Percentiles rank a stretch among this genome's conserved stretches.
These are phyloP conservation scores for Leccinum subtestaceum DNA, from an alignment of 768 basidiomycete genomes.

Conservation along the genomic window DNA sequence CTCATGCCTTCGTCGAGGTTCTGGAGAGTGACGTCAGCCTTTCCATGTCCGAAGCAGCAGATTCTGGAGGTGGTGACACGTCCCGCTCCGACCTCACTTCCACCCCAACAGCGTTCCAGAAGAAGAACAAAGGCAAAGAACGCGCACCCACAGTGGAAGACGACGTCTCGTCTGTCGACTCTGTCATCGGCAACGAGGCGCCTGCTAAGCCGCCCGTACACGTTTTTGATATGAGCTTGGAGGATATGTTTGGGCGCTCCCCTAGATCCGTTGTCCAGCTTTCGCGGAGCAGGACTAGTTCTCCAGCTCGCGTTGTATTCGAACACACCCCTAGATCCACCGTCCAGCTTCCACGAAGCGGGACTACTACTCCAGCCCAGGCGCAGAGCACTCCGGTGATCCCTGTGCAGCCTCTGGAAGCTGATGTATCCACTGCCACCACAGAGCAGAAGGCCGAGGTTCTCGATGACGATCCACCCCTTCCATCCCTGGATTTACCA, in stretches of 20 bases:
- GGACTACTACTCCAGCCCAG: constrained; percentile 32
- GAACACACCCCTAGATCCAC: constrained; percentile 1
- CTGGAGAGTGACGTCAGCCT: constrained; percentile 42
- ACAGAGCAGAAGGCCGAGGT: constrained; percentile 13
- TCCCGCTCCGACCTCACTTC: constrained; percentile 26
- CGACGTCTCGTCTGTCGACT: constrained; percentile 40
- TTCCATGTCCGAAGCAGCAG: constrained; percentile 31
- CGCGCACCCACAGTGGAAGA: constrained; percentile 30
- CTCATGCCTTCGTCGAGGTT: constrained; percentile 66
- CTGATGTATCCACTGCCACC: constrained; percentile 6
- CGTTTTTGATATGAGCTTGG: constrained; percentile 43
- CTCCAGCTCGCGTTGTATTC: constrained; percentile 26
- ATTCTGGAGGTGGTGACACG: constrained; percentile 34
- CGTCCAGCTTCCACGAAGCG: constrained; percentile 15
- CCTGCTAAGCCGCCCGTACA: constrained; percentile 61
- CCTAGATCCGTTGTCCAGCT: constrained; percentile 14
- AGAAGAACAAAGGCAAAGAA: constrained; percentile 51
- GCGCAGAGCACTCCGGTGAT: constrained; percentile 42
- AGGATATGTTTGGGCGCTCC: constrained; percentile 25
- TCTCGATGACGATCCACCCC: constrained; percentile 44
- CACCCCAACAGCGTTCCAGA: constrained; percentile 15
- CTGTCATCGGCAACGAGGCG: constrained; percentile 39
- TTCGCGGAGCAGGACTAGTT: constrained; percentile 20
- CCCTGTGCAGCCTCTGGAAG: constrained; percentile 21
- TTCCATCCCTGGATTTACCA: constrained; percentile 43